These are phyloP conservation scores for Juglanconis juglandina DNA, from an alignment of 2,329 filamentous ascomycete genomes.

Conservation along the genomic window DNA sequence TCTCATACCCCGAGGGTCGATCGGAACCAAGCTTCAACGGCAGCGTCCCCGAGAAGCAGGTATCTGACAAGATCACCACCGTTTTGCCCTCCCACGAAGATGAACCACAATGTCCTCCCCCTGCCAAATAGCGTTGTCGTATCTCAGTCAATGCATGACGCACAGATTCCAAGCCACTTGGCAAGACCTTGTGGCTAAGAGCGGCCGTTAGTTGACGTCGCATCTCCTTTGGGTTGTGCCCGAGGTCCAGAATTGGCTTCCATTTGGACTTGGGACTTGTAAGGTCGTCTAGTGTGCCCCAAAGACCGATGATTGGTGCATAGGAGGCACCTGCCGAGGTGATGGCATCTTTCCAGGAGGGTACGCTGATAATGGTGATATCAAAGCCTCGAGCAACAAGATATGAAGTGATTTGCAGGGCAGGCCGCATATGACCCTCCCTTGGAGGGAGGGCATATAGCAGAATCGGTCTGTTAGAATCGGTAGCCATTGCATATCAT, in stretches of 20 bases:
- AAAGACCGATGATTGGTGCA: conserved; percentile 12
- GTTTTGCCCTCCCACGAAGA: not conserved
- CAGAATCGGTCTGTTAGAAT: not conserved
- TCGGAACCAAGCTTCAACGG: conserved; percentile 1
- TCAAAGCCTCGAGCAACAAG: conserved; percentile 8
- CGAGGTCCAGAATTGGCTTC: not conserved
- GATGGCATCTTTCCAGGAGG: conserved; percentile 4
- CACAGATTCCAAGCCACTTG: conserved; percentile 14
- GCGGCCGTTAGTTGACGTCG: not conserved
- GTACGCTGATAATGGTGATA: conserved; percentile 9
- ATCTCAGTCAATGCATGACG: conserved; percentile 6
- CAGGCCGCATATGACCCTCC: conserved; percentile 16
- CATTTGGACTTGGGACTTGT: not conserved
- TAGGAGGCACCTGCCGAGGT: conserved; percentile 2
- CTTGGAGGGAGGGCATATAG: conserved; percentile 9
- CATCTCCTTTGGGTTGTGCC: not conserved
- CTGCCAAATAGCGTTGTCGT: not conserved
- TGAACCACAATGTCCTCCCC: not conserved
- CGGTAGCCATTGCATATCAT: not conserved
- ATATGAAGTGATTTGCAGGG: conserved; percentile 13
- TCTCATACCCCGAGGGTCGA: not conserved
- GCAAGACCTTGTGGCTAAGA: conserved; percentile 3
- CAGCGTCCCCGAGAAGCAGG: conserved; percentile 4
- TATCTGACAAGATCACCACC: conserved; percentile 7
- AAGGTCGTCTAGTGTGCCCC: not conserved